phyloP scores from a whole-genome alignment of 73 alveolate genomes.

The Effrenium voratum region DNA sequence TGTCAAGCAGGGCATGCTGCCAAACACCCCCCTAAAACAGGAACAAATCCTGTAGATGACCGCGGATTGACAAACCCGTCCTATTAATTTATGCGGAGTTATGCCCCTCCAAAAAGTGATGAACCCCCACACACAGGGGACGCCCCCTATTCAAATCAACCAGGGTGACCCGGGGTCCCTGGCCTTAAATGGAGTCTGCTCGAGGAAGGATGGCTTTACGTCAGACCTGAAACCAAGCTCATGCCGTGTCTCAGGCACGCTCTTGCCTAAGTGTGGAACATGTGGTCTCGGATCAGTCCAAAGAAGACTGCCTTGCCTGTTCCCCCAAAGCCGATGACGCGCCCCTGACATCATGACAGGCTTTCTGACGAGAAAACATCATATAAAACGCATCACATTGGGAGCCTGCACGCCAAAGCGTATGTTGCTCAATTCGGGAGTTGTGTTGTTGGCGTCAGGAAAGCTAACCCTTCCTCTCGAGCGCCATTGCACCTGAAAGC shows the following conservation, averaged over 20 bases:
- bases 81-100: no score
- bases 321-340: conserved; percentile 68
- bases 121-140: no score
- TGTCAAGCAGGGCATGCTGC: no score
- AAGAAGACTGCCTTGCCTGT: conserved; percentile 78
- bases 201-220: conserved; percentile 26
- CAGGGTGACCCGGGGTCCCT: no score
- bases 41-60: no score
- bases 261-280: background rate
- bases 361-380: background rate
- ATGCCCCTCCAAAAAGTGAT: no score
- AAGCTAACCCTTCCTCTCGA: background rate
- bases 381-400: background rate
- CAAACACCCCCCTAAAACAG: no score
- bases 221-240: background rate
- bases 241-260: background rate
- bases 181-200: conserved; percentile 80
- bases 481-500: background rate
- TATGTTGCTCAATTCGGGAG: conserved; percentile 2
- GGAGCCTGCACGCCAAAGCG: conserved; percentile 71
- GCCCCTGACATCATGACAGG: conserved; percentile 26
- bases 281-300: conserved; percentile 80
- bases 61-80: no score
- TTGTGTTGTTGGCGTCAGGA: background rate
- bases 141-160: no score